Evolutionary conservation across 208 protist species (phyloP), one percentile per base, ranked within the genome.

Genomic region (Trypanosomatidae sp.): DNA sequence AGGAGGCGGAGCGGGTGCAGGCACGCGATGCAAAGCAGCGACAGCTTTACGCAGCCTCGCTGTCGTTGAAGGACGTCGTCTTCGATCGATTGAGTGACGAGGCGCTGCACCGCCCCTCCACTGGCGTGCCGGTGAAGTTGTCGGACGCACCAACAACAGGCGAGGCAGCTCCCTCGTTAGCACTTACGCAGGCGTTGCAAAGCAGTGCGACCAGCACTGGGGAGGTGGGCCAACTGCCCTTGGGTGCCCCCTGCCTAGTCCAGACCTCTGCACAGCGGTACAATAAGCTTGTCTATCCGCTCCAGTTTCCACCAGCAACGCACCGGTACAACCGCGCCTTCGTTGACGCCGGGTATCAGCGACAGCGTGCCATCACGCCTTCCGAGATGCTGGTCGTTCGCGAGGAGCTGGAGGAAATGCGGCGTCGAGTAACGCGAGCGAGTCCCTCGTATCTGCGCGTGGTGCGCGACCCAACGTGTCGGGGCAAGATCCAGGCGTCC

Each of bases 51-150:
- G 65, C 88, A 39, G 80, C 85, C 28, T 85, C 87, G 2, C 84
- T 96, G 13, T 77, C 80, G n/a, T 69, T 96, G 46, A 92, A 93
- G 68, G 91, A 96, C 64, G 86, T 94, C 10, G 91, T 96, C 8
- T 93, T 94, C 74, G 91, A 96, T 73, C 91, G 91, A 0, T 68
- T 96, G 30, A 94, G 89, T 62, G 91, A 96, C 33, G 89, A 96
- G 77, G 91, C 88, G 1, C 78, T 96, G 46, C 89, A 94, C 75
- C 86, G 86, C 15, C 89, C 89, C 8, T 66, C 84, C 0, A 95
- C 76, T 0, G 91, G 86, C n/a, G 87, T 85, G 17, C 91, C 91
- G 7, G 64, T 79, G 19, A 90, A 91, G 74, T 71, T 89, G 28
- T 62, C 71, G 50, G 68, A 52, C 7, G 28, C 47, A 9, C 1